Evolutionary conservation across 148 eudicot species (phyloP).

Genomic region (Arbutus unedo): DNA sequence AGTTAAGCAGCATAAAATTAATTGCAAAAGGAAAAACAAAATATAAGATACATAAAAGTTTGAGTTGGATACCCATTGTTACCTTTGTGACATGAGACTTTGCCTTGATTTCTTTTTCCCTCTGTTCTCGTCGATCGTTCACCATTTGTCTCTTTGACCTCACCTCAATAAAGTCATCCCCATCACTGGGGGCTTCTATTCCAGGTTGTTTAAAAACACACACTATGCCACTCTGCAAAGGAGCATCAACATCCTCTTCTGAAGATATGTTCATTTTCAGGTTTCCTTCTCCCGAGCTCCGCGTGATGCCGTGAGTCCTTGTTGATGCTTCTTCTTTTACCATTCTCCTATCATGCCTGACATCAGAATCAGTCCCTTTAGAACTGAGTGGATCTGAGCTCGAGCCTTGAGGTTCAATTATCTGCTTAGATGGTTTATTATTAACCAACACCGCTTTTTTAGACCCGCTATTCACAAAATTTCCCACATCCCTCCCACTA

Average conservation of each 20-base stretch:
- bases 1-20: slow-evolving; percentile 20
- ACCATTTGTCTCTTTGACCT: slow-evolving; percentile 98
- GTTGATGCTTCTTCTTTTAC: slow-evolving; percentile 30
- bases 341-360: slow-evolving; percentile 27
- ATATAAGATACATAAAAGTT: neutral
- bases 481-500: slow-evolving; percentile 33
- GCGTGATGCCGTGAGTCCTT: slow-evolving; percentile 26
- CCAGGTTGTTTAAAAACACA: slow-evolving; percentile 83
- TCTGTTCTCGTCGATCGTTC: slow-evolving; percentile 94
- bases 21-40: neutral
- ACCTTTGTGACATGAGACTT: slow-evolving; percentile 74
- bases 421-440: slow-evolving; percentile 35
- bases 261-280: slow-evolving; percentile 54
- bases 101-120: slow-evolving; percentile 87
- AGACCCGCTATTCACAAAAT: slow-evolving; percentile 39
- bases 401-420: slow-evolving; percentile 32
- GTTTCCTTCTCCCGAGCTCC: slow-evolving; percentile 46
- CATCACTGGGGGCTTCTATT: slow-evolving; percentile 91
- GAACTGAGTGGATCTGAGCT: slow-evolving; percentile 26
- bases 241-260: slow-evolving; percentile 84
- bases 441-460: slow-evolving; percentile 34
- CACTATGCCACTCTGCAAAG: slow-evolving; percentile 89
- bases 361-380: slow-evolving; percentile 35
- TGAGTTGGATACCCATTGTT: neutral
- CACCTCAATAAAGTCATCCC: slow-evolving; percentile 94